Base-by-base conservation (phyloP, 2,329 filamentous ascomycete species). In the Hymenoscyphus fructigenus region DNA sequence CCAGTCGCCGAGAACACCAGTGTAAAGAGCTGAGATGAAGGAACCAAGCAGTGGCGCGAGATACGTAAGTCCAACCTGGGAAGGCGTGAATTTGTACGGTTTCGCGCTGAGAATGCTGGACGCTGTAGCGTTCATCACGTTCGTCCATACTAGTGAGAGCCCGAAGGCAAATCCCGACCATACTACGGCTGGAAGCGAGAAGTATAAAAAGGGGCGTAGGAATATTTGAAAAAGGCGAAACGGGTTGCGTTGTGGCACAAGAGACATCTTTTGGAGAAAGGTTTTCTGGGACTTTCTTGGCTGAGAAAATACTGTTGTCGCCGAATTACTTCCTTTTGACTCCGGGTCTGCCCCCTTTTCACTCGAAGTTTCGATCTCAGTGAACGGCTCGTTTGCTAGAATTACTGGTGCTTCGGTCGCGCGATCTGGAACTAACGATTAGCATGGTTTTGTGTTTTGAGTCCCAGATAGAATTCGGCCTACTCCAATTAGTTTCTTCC, bases 401-500 rank as follows among this genome's bases (percentile, higher is more conserved):
- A 36, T 36, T 36, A 36, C 34, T 36, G 34, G 34, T 6, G 34
- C 34, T 12, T 36, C 34, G 34, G 34, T 36, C 34, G 34, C 34
- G 34, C 34, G 34, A 36, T 36, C 34, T 36, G 34, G 34, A 36
- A 36, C 34, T 7, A 36, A 12, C 7, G 5, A 6, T 36, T 36
- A 36, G 34, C 34, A 36, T 36, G 10, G 34, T 36, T 36, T 36
- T 36, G 34, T 36, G 34, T 36, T 36, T 36, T 36, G 34, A 7
- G 4, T 36, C 34, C 34, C 34, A 36, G 4, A 36, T 36, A 36
- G 10, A 36, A 3, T 36, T 36, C 4, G 34, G 10, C 34, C 10
- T 36, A 36, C 34, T 36, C 34, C 34, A 74, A n/a, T 72, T 87
- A 5, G 85, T 86, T 73, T 88, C 85, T 73, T 88, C 85, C 78